These are phyloP conservation scores for Wickerhamomyces queroliae DNA, from an alignment of 805 yeast species.

Conservation along the genomic window DNA sequence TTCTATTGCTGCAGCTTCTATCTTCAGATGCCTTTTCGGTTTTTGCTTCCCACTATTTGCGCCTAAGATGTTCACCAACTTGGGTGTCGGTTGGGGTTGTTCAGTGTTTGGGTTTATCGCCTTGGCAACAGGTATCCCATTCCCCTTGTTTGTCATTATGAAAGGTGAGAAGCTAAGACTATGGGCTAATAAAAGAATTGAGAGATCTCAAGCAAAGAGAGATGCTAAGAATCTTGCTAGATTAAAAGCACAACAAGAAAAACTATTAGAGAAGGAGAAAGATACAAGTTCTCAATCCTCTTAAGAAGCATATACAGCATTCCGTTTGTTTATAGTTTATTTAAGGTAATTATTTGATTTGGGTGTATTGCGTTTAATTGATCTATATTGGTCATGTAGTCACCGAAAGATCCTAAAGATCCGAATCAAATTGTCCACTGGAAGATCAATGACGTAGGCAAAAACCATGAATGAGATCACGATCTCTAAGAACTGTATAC, in stretches of 20 bases:
- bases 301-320: no score
- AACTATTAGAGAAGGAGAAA: not conserved
- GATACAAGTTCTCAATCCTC: not conserved
- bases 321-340: no score
- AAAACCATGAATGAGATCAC: no score
- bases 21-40: constrained; percentile 62
- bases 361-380: no score
- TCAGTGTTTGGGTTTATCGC: constrained; percentile 56
- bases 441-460: no score
- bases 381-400: no score
- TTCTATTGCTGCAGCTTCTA: constrained; percentile 64
- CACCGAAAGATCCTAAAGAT: no score
- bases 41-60: constrained; percentile 68
- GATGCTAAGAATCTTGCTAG: constrained; percentile 36
- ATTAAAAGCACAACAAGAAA: constrained; percentile 15
- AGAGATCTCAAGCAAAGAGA: constrained; percentile 37
- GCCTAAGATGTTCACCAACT: constrained; percentile 42
- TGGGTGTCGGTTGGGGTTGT: constrained; percentile 71
- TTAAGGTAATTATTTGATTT: no score
- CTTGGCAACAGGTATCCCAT: constrained; percentile 56
- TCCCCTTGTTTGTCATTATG: constrained; percentile 51
- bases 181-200: constrained; percentile 52
- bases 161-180: constrained; percentile 52
- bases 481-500: no score
- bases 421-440: no score